Base-by-base conservation (phyloP, 257 asterid genomes). In the Phtheirospermum japonicum region DNA sequence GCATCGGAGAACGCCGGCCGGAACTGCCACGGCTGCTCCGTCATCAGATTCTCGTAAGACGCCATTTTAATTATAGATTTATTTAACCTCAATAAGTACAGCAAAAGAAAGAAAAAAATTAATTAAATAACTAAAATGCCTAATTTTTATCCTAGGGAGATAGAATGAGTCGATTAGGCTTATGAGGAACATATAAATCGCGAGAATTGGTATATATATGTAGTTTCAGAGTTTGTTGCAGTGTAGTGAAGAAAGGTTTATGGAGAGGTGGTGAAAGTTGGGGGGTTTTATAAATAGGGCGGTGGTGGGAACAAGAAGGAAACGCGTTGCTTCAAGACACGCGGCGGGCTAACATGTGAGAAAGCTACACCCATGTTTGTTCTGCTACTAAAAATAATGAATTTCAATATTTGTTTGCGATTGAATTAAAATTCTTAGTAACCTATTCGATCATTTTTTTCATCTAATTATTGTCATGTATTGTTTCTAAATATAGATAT, bases 21-120 rank as follows among this genome's bases (percentile, higher is more conserved):
- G 64, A 76, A 71, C 37, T 62, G 55, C 86, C 92, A 87, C 5
- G 87, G 68, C 69, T 77, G 83, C 37, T 85, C 92, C 8, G 77
- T 20, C 50, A 76, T 17, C 39, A 81, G 40, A 50, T 86, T 73
- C 32, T 89, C 80, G 18, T 66, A 75, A 2, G 5, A 52, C 16
- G 36, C 33, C 33, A 51, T 51, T 20, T 18, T 2, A 2, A 0
- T 11, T 9, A 4, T 4, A 9, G 3, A 4, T 6, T 49, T 48
- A n/a, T 2, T 48, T 48, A 4, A 2, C 32, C 32, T 10, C 54
- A 40, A 36, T 45, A 5, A 48, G 20, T 8, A 48, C 28, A 2
- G 54, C 9, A 1, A 16, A 7, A 48, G 54, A 5, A 40, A 10
- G 48, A 40, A 40, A 40, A 9, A 4, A 10, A 4, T 23, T 23